Conservation (phyloP, 108 stramenopile species). For the Cyclotella choctawhatcheeana region DNA sequence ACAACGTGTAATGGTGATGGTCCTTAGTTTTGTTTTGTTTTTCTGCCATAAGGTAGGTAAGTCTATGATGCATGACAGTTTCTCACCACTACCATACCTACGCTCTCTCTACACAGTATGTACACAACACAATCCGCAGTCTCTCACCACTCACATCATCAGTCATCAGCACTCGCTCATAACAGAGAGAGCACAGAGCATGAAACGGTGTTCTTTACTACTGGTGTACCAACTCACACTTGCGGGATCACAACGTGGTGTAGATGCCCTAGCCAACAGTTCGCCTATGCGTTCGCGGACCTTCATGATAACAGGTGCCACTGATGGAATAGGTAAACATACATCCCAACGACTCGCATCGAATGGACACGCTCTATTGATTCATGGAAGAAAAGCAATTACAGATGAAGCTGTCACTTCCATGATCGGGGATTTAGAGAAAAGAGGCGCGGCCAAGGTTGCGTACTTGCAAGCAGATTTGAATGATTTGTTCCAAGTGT, state of each 20-base stretch:
- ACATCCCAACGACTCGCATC: conserved; percentile 37
- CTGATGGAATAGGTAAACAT: conserved; percentile 51
- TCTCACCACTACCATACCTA: too few relatives aligned
- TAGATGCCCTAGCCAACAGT: not conserved
- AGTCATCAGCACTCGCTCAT: too few relatives aligned
- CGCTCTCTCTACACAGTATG: too few relatives aligned
- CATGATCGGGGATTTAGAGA: conserved; percentile 31
- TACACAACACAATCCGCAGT: too few relatives aligned
- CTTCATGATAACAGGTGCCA: conserved; percentile 49
- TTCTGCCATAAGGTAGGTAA: too few relatives aligned
- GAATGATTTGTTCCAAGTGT: conserved; percentile 36
- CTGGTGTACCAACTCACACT: too few relatives aligned
- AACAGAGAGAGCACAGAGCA: too few relatives aligned
- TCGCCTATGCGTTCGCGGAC: conserved; percentile 25
- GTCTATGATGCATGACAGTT: too few relatives aligned
- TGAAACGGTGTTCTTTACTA: not conserved
- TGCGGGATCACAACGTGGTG: not conserved
- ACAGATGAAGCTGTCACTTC: conserved; percentile 18
- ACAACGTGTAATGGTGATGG: too few relatives aligned
- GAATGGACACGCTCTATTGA: conserved; percentile 32
- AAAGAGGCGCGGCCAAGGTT: conserved; percentile 35
- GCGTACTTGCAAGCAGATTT: conserved; percentile 53
- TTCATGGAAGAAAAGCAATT: conserved; percentile 40
- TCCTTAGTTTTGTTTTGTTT: too few relatives aligned
- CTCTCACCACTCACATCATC: too few relatives aligned